These are phyloP conservation scores for Jatropha multifida DNA, from an alignment of 441 rosid genomes.

Conservation along the genomic window DNA sequence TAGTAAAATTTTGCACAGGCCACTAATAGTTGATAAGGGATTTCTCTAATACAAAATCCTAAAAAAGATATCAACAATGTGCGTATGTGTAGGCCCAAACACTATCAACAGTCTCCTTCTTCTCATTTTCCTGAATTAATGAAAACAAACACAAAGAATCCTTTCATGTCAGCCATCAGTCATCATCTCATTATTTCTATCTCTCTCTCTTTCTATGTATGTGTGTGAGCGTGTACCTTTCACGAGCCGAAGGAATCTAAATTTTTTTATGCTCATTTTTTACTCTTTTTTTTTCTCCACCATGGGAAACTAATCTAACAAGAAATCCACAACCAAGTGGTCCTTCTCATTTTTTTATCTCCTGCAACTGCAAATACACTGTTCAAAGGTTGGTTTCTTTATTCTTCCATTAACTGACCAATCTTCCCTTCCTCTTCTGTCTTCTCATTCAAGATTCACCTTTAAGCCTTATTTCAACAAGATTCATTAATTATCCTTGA, in stretches of 20 bases:
- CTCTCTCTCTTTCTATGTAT: constrained; percentile 1
- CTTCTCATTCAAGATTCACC: constrained; percentile 8
- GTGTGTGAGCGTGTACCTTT: not conserved
- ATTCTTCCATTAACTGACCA: not conserved
- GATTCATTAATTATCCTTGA: not conserved
- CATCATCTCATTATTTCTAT: not conserved
- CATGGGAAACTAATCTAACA: constrained; percentile 16
- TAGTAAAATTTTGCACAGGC: too few species aligned
- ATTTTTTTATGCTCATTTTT: constrained; percentile 18
- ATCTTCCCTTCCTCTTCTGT: not conserved
- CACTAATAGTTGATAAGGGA: too few species aligned
- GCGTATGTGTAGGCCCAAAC: not conserved
- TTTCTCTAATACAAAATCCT: not conserved
- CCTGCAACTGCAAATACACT: constrained; percentile 20
- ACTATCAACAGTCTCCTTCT: not conserved
- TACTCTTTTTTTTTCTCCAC: constrained; percentile 19
- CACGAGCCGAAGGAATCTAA: constrained; percentile 38
- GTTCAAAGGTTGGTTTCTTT: constrained; percentile 9
- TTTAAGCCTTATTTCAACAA: not conserved
- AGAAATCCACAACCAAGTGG: constrained; percentile 27
- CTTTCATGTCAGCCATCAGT: constrained; percentile 2
- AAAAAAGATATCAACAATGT: not conserved
- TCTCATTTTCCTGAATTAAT: not conserved
- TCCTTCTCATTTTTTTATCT: constrained; percentile 32
- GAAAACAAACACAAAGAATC: not conserved